phyloP scores from a whole-genome alignment of 139 green algal species.

The Chlorella sp. region DNA sequence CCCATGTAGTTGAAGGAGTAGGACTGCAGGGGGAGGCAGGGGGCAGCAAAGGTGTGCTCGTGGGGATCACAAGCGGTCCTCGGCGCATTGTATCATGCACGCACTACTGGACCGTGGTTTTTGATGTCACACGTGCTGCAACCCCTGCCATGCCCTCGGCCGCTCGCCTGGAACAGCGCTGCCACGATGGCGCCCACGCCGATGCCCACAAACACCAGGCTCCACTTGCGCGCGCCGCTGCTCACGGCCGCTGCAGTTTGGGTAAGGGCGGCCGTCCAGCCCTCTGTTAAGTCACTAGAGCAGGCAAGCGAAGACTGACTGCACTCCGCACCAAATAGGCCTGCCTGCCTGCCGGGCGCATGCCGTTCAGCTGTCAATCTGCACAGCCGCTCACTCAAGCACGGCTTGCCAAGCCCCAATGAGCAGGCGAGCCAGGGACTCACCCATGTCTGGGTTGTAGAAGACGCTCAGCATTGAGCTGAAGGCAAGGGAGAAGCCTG shows the following conservation, averaged over 20 bases:
- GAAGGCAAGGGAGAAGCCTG: slow-evolving; percentile 70
- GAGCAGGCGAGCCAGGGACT: no score
- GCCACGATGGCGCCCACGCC: slow-evolving; percentile 57
- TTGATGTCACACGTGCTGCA: background rate
- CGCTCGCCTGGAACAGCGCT: slow-evolving; percentile 43
- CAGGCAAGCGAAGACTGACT: no score
- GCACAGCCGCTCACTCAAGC: no score
- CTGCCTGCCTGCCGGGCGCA: no score
- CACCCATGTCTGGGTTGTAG: background rate
- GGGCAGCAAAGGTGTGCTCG: no score
- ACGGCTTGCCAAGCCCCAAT: background rate
- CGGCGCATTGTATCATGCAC: no score
- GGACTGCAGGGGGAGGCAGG: background rate
- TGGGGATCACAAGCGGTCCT: no score
- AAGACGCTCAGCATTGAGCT: slow-evolving; percentile 60
- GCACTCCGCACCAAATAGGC: no score
- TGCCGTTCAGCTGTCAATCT: no score
- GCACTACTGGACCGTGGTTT: no score
- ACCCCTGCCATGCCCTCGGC: background rate
- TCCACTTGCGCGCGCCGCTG: slow-evolving; percentile 57
- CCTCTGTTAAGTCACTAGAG: no score
- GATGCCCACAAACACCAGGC: slow-evolving; percentile 74
- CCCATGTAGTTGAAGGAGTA: slow-evolving; percentile 67
- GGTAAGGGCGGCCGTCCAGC: no score
- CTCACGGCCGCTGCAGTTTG: slow-evolving; percentile 36